phyloP scores from a whole-genome alignment of 306 rosid genomes.

The Ormosia semicastrata region DNA sequence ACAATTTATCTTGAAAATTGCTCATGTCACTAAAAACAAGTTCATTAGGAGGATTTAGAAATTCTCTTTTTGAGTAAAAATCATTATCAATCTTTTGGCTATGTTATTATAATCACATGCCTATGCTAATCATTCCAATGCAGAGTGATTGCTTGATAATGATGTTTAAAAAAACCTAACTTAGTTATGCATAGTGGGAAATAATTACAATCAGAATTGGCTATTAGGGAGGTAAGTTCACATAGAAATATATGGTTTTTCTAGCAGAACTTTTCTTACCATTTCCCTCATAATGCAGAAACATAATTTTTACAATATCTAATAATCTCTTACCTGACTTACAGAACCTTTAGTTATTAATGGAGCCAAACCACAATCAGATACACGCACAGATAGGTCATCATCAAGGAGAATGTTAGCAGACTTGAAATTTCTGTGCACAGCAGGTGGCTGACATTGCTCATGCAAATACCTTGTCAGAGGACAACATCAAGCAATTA shows the following conservation, averaged over 20 bases:
- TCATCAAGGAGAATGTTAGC: slow-evolving; percentile 85
- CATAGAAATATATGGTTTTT: neutral
- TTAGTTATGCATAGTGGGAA: neutral
- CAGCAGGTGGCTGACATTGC: slow-evolving; percentile 73
- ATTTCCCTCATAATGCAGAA: neutral
- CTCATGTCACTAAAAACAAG: neutral
- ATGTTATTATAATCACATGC: neutral
- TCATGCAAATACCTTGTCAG: slow-evolving; percentile 78
- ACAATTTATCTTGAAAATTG: neutral
- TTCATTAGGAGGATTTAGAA: neutral
- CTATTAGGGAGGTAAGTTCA: neutral
- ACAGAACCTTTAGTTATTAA: slow-evolving; percentile 81
- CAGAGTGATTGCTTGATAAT: neutral
- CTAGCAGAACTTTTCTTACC: neutral
- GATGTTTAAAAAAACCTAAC: neutral
- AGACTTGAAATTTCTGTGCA: slow-evolving; percentile 91
- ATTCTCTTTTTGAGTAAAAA: neutral
- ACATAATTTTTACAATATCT: neutral
- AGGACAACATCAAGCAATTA: slow-evolving; percentile 34
- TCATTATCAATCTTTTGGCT: neutral
- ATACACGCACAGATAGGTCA: slow-evolving; percentile 61
- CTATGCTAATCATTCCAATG: neutral
- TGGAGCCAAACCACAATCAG: slow-evolving; percentile 94
- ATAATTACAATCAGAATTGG: neutral
- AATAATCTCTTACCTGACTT: slow-evolving; percentile 63